Evolutionary conservation across 2,329 filamentous ascomycete genomes (phyloP).

Genomic region (Alternaria dauci): DNA sequence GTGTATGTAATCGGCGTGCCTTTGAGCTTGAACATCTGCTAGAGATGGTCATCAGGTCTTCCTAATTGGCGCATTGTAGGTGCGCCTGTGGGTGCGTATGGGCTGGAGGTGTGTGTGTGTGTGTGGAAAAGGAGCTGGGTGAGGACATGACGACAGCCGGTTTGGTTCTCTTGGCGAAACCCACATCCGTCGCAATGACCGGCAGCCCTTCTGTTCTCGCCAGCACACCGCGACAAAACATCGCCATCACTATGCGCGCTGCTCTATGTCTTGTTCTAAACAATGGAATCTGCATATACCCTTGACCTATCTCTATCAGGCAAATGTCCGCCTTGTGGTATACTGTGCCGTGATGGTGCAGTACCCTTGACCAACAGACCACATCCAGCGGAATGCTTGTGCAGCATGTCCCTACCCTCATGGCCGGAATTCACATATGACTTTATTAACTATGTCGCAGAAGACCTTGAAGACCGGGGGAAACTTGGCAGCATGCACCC

Average conservation of each 20-base stretch:
- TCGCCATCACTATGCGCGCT: neutral
- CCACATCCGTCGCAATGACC: neutral
- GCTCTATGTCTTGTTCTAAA: neutral
- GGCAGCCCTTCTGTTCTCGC: neutral
- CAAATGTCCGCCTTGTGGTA: neutral
- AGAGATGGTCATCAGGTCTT: no score
- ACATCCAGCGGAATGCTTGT: neutral
- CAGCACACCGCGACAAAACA: neutral
- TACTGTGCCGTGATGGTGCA: neutral
- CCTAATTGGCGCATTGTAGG: neutral
- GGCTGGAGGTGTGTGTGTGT: neutral
- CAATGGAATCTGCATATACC: neutral
- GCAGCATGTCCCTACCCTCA: neutral
- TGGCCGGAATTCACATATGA: neutral
- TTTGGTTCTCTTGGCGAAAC: neutral
- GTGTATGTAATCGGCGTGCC: neutral
- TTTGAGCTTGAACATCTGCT: neutral
- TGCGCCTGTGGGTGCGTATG: neutral
- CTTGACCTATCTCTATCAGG: neutral
- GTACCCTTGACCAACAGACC: neutral
- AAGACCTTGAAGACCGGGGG: no score
- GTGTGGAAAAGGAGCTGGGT: neutral
- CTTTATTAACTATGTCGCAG: neutral
- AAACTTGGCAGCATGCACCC: no score
- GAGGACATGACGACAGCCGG: neutral